Percentiles rank a stretch among this genome's conserved stretches.
Evolutionary conservation across 768 basidiomycete genomes (phyloP).

Genomic region (Clitopilus passeckerianus): DNA sequence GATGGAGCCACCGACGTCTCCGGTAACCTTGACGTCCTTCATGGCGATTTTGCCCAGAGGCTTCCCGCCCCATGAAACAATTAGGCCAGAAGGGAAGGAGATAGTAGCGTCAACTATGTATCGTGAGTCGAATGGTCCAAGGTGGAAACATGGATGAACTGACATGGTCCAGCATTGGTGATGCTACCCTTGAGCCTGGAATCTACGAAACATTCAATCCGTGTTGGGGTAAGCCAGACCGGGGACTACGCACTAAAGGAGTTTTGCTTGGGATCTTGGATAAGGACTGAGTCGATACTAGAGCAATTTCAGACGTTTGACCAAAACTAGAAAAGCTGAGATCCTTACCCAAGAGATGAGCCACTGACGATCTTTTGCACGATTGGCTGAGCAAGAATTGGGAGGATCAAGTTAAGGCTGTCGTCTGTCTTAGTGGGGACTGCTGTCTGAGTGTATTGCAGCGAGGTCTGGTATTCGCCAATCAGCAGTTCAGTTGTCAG

Average conservation of each 20-base stretch:
- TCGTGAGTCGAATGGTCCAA: slow-evolving; percentile 1
- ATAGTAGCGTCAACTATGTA: slow-evolving; percentile 60
- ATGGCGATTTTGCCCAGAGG: slow-evolving; percentile 57
- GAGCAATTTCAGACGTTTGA: background rate
- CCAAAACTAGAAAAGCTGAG: background rate
- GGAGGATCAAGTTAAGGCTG: slow-evolving; percentile 59
- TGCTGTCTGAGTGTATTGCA: slow-evolving; percentile 53
- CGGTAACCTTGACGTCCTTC: slow-evolving; percentile 50
- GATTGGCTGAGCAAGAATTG: slow-evolving; percentile 67
- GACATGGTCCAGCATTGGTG: slow-evolving; percentile 69
- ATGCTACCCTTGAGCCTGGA: slow-evolving; percentile 57
- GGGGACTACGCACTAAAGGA: slow-evolving; percentile 45
- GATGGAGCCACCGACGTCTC: slow-evolving; percentile 61
- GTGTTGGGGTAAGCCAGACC: background rate
- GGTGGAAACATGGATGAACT: slow-evolving; percentile 13
- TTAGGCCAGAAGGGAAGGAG: slow-evolving; percentile 56
- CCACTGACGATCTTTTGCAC: slow-evolving; percentile 66
- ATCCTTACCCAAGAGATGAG: slow-evolving; percentile 45
- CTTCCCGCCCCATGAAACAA: slow-evolving; percentile 54
- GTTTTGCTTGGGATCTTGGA: slow-evolving; percentile 49
- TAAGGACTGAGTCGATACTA: slow-evolving; percentile 58
- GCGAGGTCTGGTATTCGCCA: slow-evolving; percentile 58
- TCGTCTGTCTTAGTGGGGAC: slow-evolving; percentile 59
- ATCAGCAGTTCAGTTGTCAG: slow-evolving; percentile 52
- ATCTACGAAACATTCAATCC: slow-evolving; percentile 21